These are phyloP conservation scores for Panicum miliaceum DNA, from an alignment of 176 grass and related monocot species.

Conservation along the genomic window DNA sequence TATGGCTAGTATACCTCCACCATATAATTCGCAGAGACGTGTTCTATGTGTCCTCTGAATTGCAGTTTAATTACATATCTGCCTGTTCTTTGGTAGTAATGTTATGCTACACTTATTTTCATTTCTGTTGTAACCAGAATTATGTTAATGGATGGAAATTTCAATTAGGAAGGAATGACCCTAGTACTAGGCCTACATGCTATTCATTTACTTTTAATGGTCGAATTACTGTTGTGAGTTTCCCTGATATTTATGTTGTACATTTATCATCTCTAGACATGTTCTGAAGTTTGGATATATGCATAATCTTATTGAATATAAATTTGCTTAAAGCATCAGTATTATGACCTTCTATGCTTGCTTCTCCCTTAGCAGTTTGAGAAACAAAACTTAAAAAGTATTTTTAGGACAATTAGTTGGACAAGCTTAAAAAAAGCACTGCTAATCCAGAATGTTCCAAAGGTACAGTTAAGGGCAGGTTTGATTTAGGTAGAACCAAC, in stretches of 20 bases:
- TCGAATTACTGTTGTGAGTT: conserved; percentile 34
- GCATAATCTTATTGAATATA: neutral
- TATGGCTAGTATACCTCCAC: conserved; percentile 41
- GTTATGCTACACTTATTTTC: conserved; percentile 29
- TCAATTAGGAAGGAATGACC: neutral
- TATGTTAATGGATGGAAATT: conserved; percentile 22
- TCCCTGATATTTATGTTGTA: neutral
- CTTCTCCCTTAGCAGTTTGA: neutral
- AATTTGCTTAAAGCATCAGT: neutral
- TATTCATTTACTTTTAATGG: conserved; percentile 10
- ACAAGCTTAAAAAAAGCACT: neutral
- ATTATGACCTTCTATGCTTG: conserved; percentile 5
- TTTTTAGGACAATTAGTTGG: conserved; percentile 7
- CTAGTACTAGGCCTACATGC: neutral
- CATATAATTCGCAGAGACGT: conserved; percentile 10
- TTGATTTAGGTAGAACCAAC: conserved; percentile 27
- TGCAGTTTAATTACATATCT: conserved; percentile 37
- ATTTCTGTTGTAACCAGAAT: conserved; percentile 40
- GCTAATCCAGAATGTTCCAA: conserved; percentile 7
- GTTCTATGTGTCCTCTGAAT: neutral
- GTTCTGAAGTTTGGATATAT: neutral
- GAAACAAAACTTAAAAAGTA: neutral
- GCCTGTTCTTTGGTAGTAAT: conserved; percentile 38
- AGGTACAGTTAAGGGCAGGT: conserved; percentile 1
- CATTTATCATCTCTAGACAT: neutral